Evolutionary conservation across 2,329 filamentous ascomycete genomes (phyloP).

Genomic region (Drechslerella dactyloides): DNA sequence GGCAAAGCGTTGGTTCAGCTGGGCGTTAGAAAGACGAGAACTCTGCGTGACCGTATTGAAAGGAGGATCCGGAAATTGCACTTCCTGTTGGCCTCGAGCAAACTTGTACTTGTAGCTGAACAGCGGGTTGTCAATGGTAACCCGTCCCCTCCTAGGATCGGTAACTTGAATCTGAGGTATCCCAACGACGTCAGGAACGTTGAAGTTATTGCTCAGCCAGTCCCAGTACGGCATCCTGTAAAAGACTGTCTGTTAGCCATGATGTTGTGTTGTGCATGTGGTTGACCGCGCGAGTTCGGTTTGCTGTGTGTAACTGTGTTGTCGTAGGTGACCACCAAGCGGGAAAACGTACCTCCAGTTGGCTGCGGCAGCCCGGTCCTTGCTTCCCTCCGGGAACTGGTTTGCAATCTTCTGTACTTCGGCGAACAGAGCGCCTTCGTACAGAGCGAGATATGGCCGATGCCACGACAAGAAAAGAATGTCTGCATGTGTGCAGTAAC

Average conservation of each 20-base stretch:
- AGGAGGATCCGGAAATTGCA: conserved; percentile 19
- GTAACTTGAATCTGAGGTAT: conserved; percentile 60
- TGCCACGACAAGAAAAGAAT: conserved; percentile 83
- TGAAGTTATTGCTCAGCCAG: conserved; percentile 60
- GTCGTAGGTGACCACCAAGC: neutral
- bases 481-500: conserved; percentile 79
- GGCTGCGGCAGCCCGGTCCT: conserved; percentile 18
- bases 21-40: conserved; percentile 8
- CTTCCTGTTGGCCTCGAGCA: neutral
- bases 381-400: conserved; percentile 20
- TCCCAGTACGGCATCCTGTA: conserved; percentile 60
- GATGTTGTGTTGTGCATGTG: too few species aligned
- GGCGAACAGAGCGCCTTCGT: conserved; percentile 29
- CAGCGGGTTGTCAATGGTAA: conserved; percentile 68
- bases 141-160: conserved; percentile 64
- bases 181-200: conserved; percentile 48
- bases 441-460: conserved; percentile 73
- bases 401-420: conserved; percentile 37
- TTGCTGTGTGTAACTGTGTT: too few species aligned
- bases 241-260: too few species aligned
- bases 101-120: conserved; percentile 66
- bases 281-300: neutral
- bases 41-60: conserved; percentile 18
- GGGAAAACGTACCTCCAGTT: conserved; percentile 38
- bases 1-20: conserved; percentile 22